These are phyloP conservation scores for Diaporthe helianthi DNA, from an alignment of 2,329 filamentous ascomycete species.

Conservation along the genomic window DNA sequence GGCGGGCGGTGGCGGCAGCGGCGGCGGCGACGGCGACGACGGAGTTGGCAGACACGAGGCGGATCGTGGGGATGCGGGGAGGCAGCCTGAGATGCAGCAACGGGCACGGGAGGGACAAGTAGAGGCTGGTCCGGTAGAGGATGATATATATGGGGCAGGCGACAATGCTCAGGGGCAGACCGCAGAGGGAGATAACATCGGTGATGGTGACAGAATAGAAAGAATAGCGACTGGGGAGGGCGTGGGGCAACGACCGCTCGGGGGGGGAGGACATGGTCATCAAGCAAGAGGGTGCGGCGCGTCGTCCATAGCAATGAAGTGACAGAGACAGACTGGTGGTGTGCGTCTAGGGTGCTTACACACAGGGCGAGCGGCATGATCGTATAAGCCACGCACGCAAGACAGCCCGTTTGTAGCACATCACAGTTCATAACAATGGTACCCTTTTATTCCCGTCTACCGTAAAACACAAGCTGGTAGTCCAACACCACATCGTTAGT, in stretches of 20 bases:
- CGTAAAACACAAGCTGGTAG: constrained; percentile 31
- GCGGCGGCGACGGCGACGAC: no score
- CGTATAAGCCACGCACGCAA: not conserved
- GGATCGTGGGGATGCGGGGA: not conserved
- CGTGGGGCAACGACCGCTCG: not conserved
- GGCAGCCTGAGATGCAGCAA: constrained; percentile 9
- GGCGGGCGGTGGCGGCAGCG: not conserved
- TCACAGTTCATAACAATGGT: constrained; percentile 23
- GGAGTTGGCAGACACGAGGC: no score
- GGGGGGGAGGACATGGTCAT: not conserved
- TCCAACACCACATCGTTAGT: constrained; percentile 33
- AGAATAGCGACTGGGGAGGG: not conserved
- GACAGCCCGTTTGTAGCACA: not conserved
- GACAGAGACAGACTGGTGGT: not conserved
- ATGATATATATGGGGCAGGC: not conserved
- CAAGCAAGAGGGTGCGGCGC: not conserved
- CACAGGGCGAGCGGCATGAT: not conserved
- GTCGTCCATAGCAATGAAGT: not conserved
- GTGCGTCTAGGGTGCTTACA: not conserved
- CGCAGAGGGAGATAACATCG: not conserved
- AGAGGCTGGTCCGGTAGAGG: not conserved
- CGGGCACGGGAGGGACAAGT: not conserved
- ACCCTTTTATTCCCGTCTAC: constrained; percentile 34
- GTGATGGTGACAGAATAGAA: not conserved
- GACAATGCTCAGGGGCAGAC: not conserved